These are phyloP conservation scores for Pterocarpus macrocarpus DNA, from an alignment of 306 rosid genomes.

Conservation along the genomic window DNA sequence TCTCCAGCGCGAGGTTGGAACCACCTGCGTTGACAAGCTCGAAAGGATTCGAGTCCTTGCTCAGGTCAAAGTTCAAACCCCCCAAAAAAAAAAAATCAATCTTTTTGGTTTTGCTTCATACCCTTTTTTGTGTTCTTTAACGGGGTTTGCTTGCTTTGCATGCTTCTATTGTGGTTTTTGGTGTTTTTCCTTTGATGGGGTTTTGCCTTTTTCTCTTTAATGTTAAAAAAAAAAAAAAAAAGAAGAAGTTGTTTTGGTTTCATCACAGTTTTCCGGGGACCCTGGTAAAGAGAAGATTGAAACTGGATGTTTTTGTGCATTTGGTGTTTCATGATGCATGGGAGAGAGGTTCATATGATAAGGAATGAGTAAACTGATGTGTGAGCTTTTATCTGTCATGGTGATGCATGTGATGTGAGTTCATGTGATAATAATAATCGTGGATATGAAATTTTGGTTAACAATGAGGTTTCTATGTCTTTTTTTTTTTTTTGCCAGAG, in stretches of 20 bases:
- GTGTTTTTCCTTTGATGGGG: background rate
- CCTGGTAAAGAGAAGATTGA: background rate
- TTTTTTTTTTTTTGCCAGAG: constrained; percentile 58
- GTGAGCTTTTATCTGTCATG: background rate
- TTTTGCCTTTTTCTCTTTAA: background rate
- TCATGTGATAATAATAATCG: background rate
- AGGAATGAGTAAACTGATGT: constrained; percentile 3
- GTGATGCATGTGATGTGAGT: constrained; percentile 35
- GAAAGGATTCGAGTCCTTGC: constrained; percentile 83
- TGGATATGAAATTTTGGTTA: constrained; percentile 18
- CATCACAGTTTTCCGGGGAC: too few relatives aligned
- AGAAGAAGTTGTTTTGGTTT: background rate
- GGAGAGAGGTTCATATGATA: background rate
- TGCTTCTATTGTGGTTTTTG: background rate
- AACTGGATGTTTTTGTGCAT: constrained; percentile 5
- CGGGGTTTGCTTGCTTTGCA: background rate
- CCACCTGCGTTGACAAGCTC: constrained; percentile 64
- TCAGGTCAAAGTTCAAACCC: constrained; percentile 56
- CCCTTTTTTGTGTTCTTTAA: background rate
- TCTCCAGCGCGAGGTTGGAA: constrained; percentile 82
- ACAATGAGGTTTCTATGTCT: background rate
- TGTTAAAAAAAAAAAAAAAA: too few relatives aligned
- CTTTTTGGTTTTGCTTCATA: background rate
- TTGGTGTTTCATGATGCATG: constrained; percentile 44
- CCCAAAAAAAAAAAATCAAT: background rate